Percentiles rank a stretch among this genome's conserved stretches.
These are phyloP conservation scores for Metarhizium rileyi DNA, from an alignment of 2,329 filamentous ascomycete genomes.

Conservation along the genomic window DNA sequence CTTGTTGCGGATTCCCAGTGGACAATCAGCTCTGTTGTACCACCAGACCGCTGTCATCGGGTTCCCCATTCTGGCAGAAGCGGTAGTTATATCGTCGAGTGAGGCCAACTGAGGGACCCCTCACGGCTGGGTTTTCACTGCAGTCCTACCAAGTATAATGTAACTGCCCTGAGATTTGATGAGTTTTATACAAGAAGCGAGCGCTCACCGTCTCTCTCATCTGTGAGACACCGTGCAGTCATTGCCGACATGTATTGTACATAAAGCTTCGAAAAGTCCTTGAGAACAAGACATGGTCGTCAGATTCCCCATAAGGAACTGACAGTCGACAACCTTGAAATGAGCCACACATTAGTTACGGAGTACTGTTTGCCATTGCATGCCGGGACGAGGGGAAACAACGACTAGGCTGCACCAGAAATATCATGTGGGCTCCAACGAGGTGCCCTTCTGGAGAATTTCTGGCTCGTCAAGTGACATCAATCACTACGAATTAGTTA, in stretches of 20 bases:
- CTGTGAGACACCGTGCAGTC: too few species aligned
- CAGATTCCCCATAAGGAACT: neutral
- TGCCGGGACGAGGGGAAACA: neutral
- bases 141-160: neutral
- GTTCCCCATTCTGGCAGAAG: conserved; percentile 2
- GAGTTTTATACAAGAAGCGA: too few species aligned
- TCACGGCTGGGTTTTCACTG: neutral
- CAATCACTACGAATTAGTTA: too few species aligned
- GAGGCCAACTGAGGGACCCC: neutral
- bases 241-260: conserved; percentile 10
- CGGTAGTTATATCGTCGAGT: neutral
- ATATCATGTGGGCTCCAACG: neutral
- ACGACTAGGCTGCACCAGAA: neutral
- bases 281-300: neutral
- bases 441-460: neutral
- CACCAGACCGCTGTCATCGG: conserved; percentile 1
- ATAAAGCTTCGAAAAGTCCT: neutral
- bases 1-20: neutral
- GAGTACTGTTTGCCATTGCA: too few species aligned
- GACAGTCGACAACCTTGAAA: neutral
- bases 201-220: too few species aligned
- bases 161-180: conserved; percentile 1
- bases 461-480: neutral
- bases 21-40: neutral
- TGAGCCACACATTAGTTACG: neutral